These are phyloP conservation scores for Fusarium heterosporum DNA, from an alignment of 2,329 filamentous ascomycete species.

Conservation along the genomic window DNA sequence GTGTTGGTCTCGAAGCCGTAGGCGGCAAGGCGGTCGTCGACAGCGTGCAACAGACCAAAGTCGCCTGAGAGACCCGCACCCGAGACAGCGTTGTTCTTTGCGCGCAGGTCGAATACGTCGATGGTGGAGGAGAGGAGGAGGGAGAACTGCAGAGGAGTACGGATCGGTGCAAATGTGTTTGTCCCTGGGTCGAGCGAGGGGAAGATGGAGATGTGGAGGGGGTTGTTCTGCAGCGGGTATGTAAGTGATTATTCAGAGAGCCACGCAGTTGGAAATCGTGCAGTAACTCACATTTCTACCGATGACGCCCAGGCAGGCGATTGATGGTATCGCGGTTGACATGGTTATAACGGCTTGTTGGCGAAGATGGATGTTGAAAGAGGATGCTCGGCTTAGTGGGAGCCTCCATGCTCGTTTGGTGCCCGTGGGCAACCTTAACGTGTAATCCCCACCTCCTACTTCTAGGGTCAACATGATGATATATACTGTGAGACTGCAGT, in stretches of 20 bases:
- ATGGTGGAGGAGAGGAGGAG: constrained; percentile 91
- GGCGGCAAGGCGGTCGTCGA: constrained; percentile 91
- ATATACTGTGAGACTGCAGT: neutral
- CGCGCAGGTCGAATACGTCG: constrained; percentile 91
- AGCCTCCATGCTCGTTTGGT: constrained; percentile 37
- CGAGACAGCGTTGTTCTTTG: constrained; percentile 71
- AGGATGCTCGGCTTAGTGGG: constrained; percentile 34
- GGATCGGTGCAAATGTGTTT: constrained; percentile 66
- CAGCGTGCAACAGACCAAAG: constrained; percentile 88
- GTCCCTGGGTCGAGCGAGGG: constrained; percentile 74
- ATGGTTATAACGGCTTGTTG: constrained; percentile 53
- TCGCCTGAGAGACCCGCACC: constrained; percentile 76
- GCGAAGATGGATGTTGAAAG: constrained; percentile 33
- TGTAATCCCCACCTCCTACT: constrained; percentile 31
- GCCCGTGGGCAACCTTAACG: constrained; percentile 27
- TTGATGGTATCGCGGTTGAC: constrained; percentile 77
- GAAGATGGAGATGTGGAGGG: constrained; percentile 92
- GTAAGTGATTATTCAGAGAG: neutral
- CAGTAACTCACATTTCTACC: constrained; percentile 80
- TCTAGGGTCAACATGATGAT: constrained; percentile 28
- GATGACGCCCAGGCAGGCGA: constrained; percentile 93
- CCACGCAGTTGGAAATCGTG: neutral
- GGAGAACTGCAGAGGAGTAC: constrained; percentile 87
- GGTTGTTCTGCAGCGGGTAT: constrained; percentile 80
- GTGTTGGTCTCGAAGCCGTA: constrained; percentile 99